Base-by-base conservation (phyloP, 2,329 filamentous ascomycete species). In the Biscogniauxia sp. region DNA sequence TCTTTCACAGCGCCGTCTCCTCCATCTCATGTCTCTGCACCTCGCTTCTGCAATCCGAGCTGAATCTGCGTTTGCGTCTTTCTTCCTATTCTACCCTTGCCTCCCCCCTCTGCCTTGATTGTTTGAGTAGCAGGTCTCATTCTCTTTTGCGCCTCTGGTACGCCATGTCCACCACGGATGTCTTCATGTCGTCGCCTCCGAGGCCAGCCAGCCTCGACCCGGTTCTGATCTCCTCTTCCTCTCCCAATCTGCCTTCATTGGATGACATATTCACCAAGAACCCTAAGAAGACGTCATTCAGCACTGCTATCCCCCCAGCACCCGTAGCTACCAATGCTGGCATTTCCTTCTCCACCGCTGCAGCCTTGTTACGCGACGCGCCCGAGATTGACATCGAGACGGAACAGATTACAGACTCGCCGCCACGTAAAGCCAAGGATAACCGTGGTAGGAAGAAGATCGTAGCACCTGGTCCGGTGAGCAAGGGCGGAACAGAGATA, bases 211-310 rank as follows among this genome's bases (percentile, higher is more conserved):
- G 57, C 3, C 55, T 66, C 45, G 66, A 73, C 9, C 66, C 73
- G 19, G 66, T 73, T 28, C 59, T 72, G 28, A 60, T 75, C 32
- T 70, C 73, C 8, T 83, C 83, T 0, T 85, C 83, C 0, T 85
- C 84, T 4, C 83, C 84, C n/a, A 77, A 77, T n/a, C 71, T 87
- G 0, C 84, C 84, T 2, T 78, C 83, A 0, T 71, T 86, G 0
- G 75, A 76, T 45, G 78, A 85, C 2, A 70, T 87, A 9, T 64
- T 82, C 1, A 73, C 76, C 2, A 79, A 77, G 57, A 70, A 62
- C 41, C 64, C 68, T 11, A 75, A 67, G 25, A 74, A 67, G 11
- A 67, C 76, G 2, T 51, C 74, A 1, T 61, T 78, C 9, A 70
- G 69, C 50, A 77, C 70, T 50, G 78, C 76, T 5, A 79, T 71